Evolutionary conservation across 768 basidiomycete genomes (phyloP), one percentile per base, ranked within the genome.

Genomic region (Macrolepiota fuliginosa): DNA sequence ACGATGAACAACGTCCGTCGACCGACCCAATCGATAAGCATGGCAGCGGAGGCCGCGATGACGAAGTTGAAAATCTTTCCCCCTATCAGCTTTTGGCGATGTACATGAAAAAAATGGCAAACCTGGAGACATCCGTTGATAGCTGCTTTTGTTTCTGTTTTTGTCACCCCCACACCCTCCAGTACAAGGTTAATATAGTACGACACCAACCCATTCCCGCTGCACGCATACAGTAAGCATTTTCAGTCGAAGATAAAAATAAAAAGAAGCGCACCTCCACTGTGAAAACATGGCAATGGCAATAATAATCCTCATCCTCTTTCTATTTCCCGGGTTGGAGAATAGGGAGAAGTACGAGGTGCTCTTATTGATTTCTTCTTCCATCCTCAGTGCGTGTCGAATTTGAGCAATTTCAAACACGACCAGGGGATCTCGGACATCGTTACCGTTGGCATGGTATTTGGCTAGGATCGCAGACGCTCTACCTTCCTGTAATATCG

Each of bases 141-240:
- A 32, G 77, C 72, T 2, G 83, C 80, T 64, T 79, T 86, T 1
- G 83, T 85, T 25, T 76, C 74, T 0, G 84, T 76, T 45, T 73
- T 70, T 0, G 73, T 77, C 61, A 91, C 82, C 0, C 88, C 89
- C 17, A 91, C 81, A 42, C 85, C 82, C 47, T 85, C 81, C 46
- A 92, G 72, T 2, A 91, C 82, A 15, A 87, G 73, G 63, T 87
- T 83, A 65, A 92, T 88, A 68, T 91, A 92, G 71, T 88, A 90
- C 1, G 87, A 87, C 1, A 90, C 83, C 35, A 90, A 73, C 15
- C 88, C 89, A 56, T 89, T 89, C 1, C 87, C 87, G 54, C 86
- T 85, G 58, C 10, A 32, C 29, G 53, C 36, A 29, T 12, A 36
- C 29, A 45, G 36, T 17, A 27, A 11, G 1, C 50, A 35, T 64